These are phyloP conservation scores for Calonectria honghensis DNA, from an alignment of 2,329 filamentous ascomycete species.

Conservation along the genomic window DNA sequence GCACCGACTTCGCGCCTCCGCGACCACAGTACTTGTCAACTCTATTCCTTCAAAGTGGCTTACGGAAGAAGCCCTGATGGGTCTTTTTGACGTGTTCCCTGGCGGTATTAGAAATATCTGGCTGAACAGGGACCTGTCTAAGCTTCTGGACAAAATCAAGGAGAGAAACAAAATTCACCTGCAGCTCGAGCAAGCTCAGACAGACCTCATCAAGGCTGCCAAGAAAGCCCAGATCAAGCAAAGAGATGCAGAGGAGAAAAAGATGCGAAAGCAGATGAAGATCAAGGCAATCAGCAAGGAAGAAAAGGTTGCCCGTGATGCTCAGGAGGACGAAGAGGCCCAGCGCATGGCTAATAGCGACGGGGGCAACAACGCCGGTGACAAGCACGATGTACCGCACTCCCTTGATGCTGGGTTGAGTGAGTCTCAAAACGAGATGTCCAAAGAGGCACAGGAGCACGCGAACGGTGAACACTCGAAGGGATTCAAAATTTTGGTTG, in stretches of 20 bases:
- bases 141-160: slow-evolving; percentile 88
- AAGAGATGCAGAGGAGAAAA: slow-evolving; percentile 78
- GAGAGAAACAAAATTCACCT: slow-evolving; percentile 82
- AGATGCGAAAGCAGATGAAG: slow-evolving; percentile 72
- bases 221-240: slow-evolving; percentile 87
- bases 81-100: slow-evolving; percentile 95
- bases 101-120: slow-evolving; percentile 96
- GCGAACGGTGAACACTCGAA: slow-evolving; percentile 50
- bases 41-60: slow-evolving; percentile 95
- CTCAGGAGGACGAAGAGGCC: slow-evolving; percentile 70
- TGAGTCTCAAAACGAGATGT: slow-evolving; percentile 58
- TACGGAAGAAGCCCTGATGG: slow-evolving; percentile 85
- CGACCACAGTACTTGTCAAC: slow-evolving; percentile 95
- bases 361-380: slow-evolving; percentile 71
- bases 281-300: slow-evolving; percentile 70
- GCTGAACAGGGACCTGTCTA: slow-evolving; percentile 93
- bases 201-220: slow-evolving; percentile 85
- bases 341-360: slow-evolving; percentile 69
- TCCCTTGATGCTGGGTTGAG: slow-evolving; percentile 67
- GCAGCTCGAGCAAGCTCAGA: slow-evolving; percentile 87
- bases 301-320: slow-evolving; percentile 68
- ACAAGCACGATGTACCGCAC: slow-evolving; percentile 73
- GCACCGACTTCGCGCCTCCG: slow-evolving; percentile 93
- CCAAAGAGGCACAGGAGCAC: slow-evolving; percentile 35
- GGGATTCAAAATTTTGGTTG: slow-evolving; percentile 58